phyloP scores from a whole-genome alignment of 441 rosid species.

The Populus hybrid region DNA sequence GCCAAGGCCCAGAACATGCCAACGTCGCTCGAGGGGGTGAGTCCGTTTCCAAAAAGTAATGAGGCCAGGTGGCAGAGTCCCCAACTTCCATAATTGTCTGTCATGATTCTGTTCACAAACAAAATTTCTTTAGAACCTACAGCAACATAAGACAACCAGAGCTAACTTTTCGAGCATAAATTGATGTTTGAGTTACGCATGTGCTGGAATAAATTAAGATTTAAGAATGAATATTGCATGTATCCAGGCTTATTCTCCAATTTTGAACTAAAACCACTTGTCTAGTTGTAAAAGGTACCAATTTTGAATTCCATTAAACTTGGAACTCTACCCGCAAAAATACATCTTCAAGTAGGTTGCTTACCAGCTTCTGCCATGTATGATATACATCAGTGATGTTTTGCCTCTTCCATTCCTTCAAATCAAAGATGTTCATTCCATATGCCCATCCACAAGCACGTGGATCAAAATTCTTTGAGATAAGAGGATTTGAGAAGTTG shows the following conservation, averaged over 20 bases:
- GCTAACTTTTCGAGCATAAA: not conserved
- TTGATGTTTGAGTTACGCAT: no score
- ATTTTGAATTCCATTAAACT: not conserved
- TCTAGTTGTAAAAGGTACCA: not conserved
- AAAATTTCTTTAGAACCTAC: constrained; percentile 11
- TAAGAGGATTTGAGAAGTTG: constrained; percentile 79
- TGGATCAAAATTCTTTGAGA: constrained; percentile 59
- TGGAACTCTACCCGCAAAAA: not conserved
- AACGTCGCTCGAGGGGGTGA: constrained; percentile 52
- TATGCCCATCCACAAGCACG: constrained; percentile 87
- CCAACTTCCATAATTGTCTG: constrained; percentile 88
- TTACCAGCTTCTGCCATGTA: constrained; percentile 91
- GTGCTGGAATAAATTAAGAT: not conserved
- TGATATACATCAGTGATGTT: constrained; percentile 67
- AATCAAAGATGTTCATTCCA: constrained; percentile 74
- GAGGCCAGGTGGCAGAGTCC: constrained; percentile 26
- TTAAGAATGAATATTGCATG: not conserved
- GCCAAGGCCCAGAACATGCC: constrained; percentile 96
- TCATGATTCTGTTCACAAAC: constrained; percentile 62
- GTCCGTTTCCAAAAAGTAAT: constrained; percentile 88
- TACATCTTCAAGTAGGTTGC: constrained; percentile 17
- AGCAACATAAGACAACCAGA: not conserved
- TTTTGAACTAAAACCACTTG: not conserved
- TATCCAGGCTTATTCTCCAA: not conserved
- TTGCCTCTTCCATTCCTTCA: constrained; percentile 63